A percentile compares a stretch with the other conserved stretches of the same genome.
phyloP scores from a whole-genome alignment of 352 stramenopile genomes.

The Globisporangium barbulae region DNA sequence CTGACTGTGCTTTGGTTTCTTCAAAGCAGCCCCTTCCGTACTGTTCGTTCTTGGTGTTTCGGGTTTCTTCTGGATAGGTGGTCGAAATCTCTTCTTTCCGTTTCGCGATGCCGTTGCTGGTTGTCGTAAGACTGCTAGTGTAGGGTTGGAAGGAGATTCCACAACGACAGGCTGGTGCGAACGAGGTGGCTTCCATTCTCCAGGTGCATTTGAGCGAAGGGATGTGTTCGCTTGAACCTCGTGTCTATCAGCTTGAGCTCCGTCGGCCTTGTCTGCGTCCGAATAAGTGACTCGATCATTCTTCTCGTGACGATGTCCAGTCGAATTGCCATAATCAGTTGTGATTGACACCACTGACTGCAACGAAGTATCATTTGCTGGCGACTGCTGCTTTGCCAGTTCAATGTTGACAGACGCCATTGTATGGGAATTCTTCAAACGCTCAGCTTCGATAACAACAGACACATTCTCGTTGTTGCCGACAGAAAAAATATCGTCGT shows the following conservation, averaged over 20 bases:
- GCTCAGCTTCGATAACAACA: neutral
- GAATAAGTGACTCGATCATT: neutral
- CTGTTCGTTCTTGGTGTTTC: constrained; percentile 9
- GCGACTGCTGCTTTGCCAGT: neutral
- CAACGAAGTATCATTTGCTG: neutral
- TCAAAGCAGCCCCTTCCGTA: constrained; percentile 7
- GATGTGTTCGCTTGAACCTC: neutral
- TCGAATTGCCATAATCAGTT: neutral
- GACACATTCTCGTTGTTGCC: neutral
- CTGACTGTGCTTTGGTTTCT: constrained; percentile 21
- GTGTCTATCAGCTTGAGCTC: neutral
- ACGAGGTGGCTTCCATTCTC: neutral
- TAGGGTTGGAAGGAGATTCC: neutral
- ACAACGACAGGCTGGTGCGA: neutral
- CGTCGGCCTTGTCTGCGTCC: neutral
- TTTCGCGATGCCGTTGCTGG: constrained; percentile 9
- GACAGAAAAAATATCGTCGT: neutral
- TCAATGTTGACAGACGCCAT: neutral
- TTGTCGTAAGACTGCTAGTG: constrained; percentile 1
- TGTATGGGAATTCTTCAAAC: neutral
- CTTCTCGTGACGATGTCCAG: neutral
- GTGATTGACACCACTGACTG: neutral
- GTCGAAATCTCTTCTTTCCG: constrained; percentile 32
- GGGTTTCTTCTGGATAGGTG: constrained; percentile 38
- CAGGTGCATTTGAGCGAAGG: neutral